phyloP scores from a whole-genome alignment of 73 alveolate species.

The Breviolum minutum region DNA sequence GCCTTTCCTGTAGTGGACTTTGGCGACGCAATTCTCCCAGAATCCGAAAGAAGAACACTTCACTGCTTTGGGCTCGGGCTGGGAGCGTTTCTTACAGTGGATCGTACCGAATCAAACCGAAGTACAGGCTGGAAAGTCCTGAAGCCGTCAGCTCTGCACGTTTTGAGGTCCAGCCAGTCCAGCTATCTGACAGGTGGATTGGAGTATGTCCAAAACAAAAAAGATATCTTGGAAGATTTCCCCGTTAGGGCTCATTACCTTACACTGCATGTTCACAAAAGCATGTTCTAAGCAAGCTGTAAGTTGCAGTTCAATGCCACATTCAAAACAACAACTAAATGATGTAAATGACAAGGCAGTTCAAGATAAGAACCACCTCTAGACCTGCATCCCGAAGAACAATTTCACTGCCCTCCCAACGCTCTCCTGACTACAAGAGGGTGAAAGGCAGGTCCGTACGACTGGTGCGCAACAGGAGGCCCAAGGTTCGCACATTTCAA shows the following conservation, averaged over 20 bases:
- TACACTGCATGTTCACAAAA: background rate
- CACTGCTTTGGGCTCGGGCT: too few relatives aligned
- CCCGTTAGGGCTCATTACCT: background rate
- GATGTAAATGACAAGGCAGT: background rate
- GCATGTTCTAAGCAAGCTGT: too few relatives aligned
- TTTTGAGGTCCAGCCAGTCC: too few relatives aligned
- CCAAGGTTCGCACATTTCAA: constrained; percentile 52
- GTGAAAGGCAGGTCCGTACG: constrained; percentile 41
- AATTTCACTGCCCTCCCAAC: background rate
- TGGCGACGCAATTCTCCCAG: too few relatives aligned
- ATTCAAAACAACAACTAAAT: background rate
- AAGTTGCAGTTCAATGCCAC: too few relatives aligned
- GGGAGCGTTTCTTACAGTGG: too few relatives aligned
- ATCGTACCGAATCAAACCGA: background rate
- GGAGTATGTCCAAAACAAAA: too few relatives aligned
- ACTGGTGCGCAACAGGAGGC: constrained; percentile 55
- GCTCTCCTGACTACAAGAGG: constrained; percentile 39
- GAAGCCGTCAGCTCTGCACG: background rate
- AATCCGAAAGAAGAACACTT: too few relatives aligned
- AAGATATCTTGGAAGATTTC: background rate
- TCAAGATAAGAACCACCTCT: background rate
- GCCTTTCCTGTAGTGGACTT: too few relatives aligned
- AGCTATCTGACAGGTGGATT: too few relatives aligned
- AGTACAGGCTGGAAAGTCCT: constrained; percentile 55
- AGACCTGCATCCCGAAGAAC: background rate